Evolutionary conservation across 495 filamentous ascomycete genomes (phyloP).

Genomic region (Pseudotulostoma volvatum): DNA sequence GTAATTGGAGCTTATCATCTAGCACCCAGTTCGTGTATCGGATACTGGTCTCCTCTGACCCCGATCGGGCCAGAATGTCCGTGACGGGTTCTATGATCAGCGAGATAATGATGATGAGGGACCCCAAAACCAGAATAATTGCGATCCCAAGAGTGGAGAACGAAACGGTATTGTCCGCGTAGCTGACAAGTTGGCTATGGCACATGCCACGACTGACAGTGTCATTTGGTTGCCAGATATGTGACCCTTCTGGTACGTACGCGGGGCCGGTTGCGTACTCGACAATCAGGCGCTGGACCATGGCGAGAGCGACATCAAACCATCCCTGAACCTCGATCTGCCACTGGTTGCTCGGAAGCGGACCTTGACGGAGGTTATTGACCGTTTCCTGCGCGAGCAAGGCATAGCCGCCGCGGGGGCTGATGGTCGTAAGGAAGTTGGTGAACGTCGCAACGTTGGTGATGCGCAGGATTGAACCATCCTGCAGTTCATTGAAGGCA

Average conservation of each 20-base stretch:
- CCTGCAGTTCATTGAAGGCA: conserved; percentile 29
- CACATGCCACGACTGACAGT: too few species aligned
- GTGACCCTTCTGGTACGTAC: not conserved
- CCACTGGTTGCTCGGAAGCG: conserved; percentile 14
- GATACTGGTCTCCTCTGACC: too few species aligned
- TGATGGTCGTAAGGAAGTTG: conserved; percentile 18
- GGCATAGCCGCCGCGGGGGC: conserved; percentile 15
- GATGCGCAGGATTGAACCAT: conserved; percentile 29
- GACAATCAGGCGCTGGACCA: conserved; percentile 4
- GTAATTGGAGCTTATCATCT: too few species aligned
- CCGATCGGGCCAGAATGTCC: too few species aligned
- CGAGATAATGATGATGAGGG: too few species aligned
- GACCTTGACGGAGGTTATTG: conserved; percentile 6
- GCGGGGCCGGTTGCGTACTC: conserved; percentile 6
- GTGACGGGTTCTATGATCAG: too few species aligned
- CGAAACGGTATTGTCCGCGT: too few species aligned
- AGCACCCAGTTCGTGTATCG: too few species aligned
- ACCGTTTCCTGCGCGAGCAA: conserved; percentile 11
- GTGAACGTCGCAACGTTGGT: conserved; percentile 10
- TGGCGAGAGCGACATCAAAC: conserved; percentile 5
- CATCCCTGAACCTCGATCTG: conserved; percentile 12
- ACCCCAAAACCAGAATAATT: too few species aligned
- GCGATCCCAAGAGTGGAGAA: too few species aligned
- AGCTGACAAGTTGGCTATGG: too few species aligned
- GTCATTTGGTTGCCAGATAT: too few species aligned